These are phyloP conservation scores for Symmetrospora coprosmae DNA, from an alignment of 768 basidiomycete species.

Conservation along the genomic window DNA sequence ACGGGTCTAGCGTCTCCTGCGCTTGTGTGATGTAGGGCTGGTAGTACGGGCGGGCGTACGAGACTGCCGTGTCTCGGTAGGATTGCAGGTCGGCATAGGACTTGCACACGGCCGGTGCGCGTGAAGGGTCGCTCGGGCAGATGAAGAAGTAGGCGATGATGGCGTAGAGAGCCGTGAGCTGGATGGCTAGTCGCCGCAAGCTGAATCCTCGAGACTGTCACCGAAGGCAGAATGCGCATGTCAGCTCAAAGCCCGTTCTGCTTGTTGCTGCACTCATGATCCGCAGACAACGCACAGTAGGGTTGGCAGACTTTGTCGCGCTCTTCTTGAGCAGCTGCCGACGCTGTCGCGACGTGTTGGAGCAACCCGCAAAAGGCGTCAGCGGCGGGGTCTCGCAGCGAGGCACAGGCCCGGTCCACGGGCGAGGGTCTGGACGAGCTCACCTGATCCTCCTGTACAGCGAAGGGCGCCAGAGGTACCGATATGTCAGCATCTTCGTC, in stretches of 20 bases:
- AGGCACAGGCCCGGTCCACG: too few species aligned
- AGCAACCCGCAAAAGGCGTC: neutral
- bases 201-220: constrained; percentile 15
- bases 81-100: constrained; percentile 1
- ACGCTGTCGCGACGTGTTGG: neutral
- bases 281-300: neutral
- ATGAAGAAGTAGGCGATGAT: constrained; percentile 18
- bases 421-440: neutral
- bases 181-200: neutral
- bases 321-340: neutral
- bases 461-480: too few species aligned
- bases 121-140: constrained; percentile 16
- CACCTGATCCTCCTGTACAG: constrained; percentile 9
- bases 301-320: neutral
- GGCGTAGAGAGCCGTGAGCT: constrained; percentile 2
- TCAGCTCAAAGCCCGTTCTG: neutral
- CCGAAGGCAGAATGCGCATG: neutral
- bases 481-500: too few species aligned
- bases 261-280: neutral
- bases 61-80: constrained; percentile 5
- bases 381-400: neutral
- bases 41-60: neutral
- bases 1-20: neutral
- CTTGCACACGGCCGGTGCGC: constrained; percentile 18
- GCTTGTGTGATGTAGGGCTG: constrained; percentile 10